Evolutionary conservation across 225 moss, liverwort and hornwort species (phyloP).

Genomic region (Rhytidiadelphus loreus): DNA sequence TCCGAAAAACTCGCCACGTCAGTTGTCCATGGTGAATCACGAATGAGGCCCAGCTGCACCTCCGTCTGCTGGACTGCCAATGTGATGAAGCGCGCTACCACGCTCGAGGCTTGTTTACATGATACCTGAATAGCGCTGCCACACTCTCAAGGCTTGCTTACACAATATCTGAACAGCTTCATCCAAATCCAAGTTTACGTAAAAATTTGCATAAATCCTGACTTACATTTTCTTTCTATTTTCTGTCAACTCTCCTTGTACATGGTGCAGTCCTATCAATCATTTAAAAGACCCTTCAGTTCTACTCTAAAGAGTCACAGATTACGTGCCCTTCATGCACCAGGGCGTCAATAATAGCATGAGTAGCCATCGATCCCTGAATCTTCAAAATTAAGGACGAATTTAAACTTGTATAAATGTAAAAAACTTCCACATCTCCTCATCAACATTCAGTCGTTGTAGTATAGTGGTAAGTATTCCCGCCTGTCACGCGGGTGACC

Average conservation of each 20-base stretch:
- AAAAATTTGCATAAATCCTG: neutral
- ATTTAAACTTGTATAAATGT: accelerated
- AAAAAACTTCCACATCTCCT: accelerated
- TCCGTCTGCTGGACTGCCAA: neutral
- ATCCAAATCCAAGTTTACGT: neutral
- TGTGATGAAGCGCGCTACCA: neutral
- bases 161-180: neutral
- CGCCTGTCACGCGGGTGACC: slow-evolving; percentile 89
- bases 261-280: neutral
- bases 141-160: neutral
- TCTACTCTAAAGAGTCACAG: neutral
- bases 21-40: neutral
- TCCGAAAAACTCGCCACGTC: neutral
- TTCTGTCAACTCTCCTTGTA: neutral
- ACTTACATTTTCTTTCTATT: neutral
- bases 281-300: neutral
- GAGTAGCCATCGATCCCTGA: too few species aligned
- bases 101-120: neutral
- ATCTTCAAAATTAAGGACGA: too few species aligned
- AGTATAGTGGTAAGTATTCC: slow-evolving; percentile 91
- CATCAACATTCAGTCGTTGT: slow-evolving; percentile 14
- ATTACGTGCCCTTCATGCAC: neutral
- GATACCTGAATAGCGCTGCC: neutral
- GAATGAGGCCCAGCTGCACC: neutral
- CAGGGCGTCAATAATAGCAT: neutral